Evolutionary conservation across 768 basidiomycete species (phyloP), one percentile per base, ranked within the genome.

Genomic region (Mrakia frigida): DNA sequence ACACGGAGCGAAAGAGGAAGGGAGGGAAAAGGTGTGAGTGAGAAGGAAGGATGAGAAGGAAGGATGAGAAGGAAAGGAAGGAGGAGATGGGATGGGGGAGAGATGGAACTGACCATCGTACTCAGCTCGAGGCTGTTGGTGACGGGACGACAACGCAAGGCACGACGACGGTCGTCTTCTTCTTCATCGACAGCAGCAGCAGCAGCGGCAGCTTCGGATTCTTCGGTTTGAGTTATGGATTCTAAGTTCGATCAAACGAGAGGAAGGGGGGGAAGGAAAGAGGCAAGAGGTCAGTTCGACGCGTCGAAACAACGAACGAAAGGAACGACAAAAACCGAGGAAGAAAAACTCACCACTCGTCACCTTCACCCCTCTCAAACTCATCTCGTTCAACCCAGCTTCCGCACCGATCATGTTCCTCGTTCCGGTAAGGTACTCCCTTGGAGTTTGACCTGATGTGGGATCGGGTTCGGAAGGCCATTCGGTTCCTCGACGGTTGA

Each of bases 321-420:
- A 14, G 16, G 61, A 33, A n/a, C n/a, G 18, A 63, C 3, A 18
- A 33, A 35, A 63, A 3, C 11, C 7, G 61, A 10, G n/a, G 31
- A 18, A 31, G 9, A 35, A 31, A 33, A 18, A 39, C 68, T 39
- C 14, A 69, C 39, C 68, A n/a, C n/a, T 39, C 4, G 68, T 78
- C 1, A 78, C 74, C n/a, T 50, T 78, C 14, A 74, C 75, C 7
- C 72, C 78, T 83, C 81, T 78, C 61, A 79, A 18, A 74, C 82
- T 18, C 76, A 81, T 23, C 80, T 77, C 10, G 77, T 80, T 28
- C 59, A 80, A 37, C 78, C 79, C 46, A 81, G 82, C 4, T 33
- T 82, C 39, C 74, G 83, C 37, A 21, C 21, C 63, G n/a, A 81
- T 84, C 73, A 83, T 50, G 33, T 82, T 50, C 76, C 82, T 18